These are phyloP conservation scores for Globisporangium alternatum DNA, from an alignment of 352 stramenopile genomes.

Conservation along the genomic window DNA sequence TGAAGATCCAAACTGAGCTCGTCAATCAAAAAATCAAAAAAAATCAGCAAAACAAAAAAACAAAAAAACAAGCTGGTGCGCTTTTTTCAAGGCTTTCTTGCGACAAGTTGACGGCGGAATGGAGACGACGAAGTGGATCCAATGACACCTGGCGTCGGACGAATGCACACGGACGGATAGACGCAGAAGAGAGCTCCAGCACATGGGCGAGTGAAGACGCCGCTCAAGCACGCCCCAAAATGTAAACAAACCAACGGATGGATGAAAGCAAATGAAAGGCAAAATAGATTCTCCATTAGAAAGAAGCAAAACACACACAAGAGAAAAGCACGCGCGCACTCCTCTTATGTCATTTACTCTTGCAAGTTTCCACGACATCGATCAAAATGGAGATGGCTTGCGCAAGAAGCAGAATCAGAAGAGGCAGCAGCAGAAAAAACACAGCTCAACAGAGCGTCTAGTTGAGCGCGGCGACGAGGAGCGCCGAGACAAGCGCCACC, in stretches of 20 bases:
- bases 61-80: too few species aligned
- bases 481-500: slow-evolving; percentile 26
- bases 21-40: not conserved
- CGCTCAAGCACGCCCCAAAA: not conserved
- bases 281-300: not conserved
- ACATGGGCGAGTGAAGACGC: not conserved
- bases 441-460: slow-evolving; percentile 24
- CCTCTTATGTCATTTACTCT: not conserved
- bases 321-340: not conserved
- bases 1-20: too few species aligned
- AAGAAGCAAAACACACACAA: not conserved
- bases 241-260: not conserved
- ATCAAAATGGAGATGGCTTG: not conserved
- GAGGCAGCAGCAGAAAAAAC: not conserved
- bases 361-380: not conserved
- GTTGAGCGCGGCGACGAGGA: slow-evolving; percentile 36
- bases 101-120: too few species aligned
- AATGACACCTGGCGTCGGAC: too few species aligned
- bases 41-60: too few species aligned
- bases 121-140: too few species aligned
- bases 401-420: not conserved
- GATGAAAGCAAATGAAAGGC: slow-evolving; percentile 1
- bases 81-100: too few species aligned
- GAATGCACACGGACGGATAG: not conserved
- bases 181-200: not conserved